phyloP scores from a whole-genome alignment of 495 filamentous ascomycete genomes.

The Penicillium bialowiezense region DNA sequence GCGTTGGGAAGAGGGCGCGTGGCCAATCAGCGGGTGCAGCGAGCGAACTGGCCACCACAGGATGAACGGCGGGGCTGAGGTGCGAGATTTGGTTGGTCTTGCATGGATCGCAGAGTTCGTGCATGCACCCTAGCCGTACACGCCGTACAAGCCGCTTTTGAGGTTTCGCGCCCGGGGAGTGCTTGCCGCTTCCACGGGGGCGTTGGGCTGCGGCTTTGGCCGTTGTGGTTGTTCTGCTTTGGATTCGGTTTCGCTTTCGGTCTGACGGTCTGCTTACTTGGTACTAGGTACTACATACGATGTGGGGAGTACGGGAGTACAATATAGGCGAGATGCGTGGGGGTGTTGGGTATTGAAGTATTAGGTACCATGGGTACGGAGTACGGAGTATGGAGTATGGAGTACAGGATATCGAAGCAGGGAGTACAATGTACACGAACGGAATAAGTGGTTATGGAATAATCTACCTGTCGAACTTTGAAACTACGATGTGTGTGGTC shows the following conservation, averaged over 20 bases:
- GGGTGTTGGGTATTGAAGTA: too few species aligned
- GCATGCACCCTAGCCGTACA: too few species aligned
- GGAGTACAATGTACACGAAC: too few species aligned
- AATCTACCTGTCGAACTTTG: too few species aligned
- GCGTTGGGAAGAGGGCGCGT: not conserved
- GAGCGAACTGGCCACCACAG: conserved; percentile 21
- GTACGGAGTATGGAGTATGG: too few species aligned
- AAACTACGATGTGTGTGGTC: not conserved
- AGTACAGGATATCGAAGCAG: too few species aligned
- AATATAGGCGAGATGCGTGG: too few species aligned
- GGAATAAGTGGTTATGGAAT: too few species aligned
- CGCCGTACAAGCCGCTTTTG: not conserved
- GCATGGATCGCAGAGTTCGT: conserved; percentile 18
- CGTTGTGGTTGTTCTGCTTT: not conserved
- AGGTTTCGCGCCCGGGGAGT: not conserved
- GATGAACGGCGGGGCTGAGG: conserved; percentile 27
- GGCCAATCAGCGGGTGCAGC: conserved; percentile 18
- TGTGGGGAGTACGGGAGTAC: too few species aligned
- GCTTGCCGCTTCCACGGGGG: not conserved
- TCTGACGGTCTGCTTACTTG: too few species aligned
- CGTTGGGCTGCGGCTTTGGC: not conserved
- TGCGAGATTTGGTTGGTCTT: not conserved
- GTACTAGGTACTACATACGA: too few species aligned
- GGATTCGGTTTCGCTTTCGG: not conserved
- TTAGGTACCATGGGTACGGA: too few species aligned